Conservation (phyloP, 768 basidiomycete species). For the Lactifluus rugatus region DNA sequence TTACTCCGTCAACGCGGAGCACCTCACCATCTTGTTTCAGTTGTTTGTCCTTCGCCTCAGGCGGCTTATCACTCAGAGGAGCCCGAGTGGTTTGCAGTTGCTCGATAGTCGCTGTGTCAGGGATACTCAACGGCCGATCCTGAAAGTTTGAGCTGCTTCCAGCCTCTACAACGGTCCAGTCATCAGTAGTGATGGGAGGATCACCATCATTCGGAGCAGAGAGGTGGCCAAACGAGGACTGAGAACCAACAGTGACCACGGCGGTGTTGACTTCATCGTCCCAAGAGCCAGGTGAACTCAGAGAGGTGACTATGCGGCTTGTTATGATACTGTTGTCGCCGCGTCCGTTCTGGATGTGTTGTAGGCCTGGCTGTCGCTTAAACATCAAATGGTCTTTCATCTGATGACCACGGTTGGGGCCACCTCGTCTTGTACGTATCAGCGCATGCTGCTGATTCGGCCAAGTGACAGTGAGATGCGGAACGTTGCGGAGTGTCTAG, state of each 20-base stretch:
- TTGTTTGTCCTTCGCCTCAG: background rate
- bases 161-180: constrained; percentile 11
- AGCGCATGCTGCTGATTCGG: constrained; percentile 46
- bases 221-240: background rate
- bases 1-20: background rate
- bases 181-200: background rate
- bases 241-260: constrained; percentile 5
- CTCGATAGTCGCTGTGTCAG: background rate
- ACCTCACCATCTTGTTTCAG: background rate
- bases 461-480: constrained; percentile 71
- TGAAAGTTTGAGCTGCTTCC: background rate
- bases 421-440: constrained; percentile 12
- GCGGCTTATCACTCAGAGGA: background rate
- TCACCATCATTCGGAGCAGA: background rate
- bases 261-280: background rate
- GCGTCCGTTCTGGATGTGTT: background rate
- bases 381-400: background rate
- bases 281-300: background rate
- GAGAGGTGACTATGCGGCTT: background rate
- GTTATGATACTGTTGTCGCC: background rate
- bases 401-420: constrained; percentile 2
- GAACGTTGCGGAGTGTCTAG: constrained; percentile 59
- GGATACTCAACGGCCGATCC: background rate
- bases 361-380: background rate
- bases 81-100: background rate